Base-by-base conservation (phyloP, 2,329 filamentous ascomycete genomes). In the Fusarium goolgardi region DNA sequence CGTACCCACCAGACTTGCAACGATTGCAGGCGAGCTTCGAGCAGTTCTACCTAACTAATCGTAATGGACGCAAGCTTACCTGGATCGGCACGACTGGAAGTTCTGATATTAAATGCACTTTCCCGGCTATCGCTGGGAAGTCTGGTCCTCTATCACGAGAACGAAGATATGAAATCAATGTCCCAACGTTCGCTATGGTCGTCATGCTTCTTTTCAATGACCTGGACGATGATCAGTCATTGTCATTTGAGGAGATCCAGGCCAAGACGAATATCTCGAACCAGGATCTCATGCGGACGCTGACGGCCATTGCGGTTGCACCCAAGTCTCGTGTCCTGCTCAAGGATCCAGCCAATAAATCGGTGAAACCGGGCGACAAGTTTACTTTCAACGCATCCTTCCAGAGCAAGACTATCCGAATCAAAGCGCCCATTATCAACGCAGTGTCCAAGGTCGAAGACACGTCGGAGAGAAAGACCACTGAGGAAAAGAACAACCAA, bases 101-200 rank as follows among this genome's bases (percentile, higher is more conserved):
- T 46, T 95, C 94, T 3, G 96, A 98, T 75, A 85, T 99, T 71
- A 90, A 91, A 59, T 96, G 93, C 65, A 82, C 88, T 39, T 90
- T 99, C 79, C 90, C 91, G 34, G 86, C 88, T 74, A 83, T 92
- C 2, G 85, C 88, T 39, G 90, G 91, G 34, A 94, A 94, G 73
- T 86, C 89, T 4, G 83, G 86, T 0, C 78, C 81, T 0, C 76
- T 90, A 23, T 84, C 85, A 59, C 88, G 85, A 59, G 90, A 91
- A 67, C 85, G 91, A 34, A 89, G 90, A 35, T 95, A 98, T 75
- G 96, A 99, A 73, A 83, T 99, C 56, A 97, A 94, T 64, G 94
- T 97, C 21, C 91, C 94, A 2, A 98, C 96, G 0, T 96, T 96
- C 76, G 93, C 90, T 72, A 97, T 98, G 92, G 82, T 97, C 21